Evolutionary conservation across 2,329 filamentous ascomycete genomes (phyloP), one percentile per base, ranked within the genome.

Genomic region (Diplocarpon rosae): DNA sequence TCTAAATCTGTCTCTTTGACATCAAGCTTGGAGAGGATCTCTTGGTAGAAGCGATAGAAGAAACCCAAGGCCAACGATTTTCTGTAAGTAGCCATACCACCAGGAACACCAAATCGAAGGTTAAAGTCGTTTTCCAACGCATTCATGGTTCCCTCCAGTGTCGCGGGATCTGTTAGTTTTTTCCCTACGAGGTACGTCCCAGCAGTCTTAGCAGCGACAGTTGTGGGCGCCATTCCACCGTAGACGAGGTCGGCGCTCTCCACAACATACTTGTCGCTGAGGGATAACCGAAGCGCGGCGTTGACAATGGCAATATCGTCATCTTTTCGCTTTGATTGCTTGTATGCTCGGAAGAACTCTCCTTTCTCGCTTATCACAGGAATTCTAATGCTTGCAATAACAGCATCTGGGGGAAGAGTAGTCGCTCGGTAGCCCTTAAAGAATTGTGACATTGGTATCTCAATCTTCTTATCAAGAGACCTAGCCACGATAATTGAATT

Each of bases 291-390:
- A 46, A 96, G 65, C 1, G 90, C 88, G 24, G 84, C 80, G 39
- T 93, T 96, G 17, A 96, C 92, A 56, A 98, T 96, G 2, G 92
- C 92, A 60, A 98, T 96, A 60, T 98, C 92, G 57, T 98, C 92
- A 57, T 98, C 92, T 61, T 96, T 96, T 53, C 92, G 72, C 69
- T 98, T 98, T 0, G 92, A 80, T 63, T 96, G 90, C 65, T 98
- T 98, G 66, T 95, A 96, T 1, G 90, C 82, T 35, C 84, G 76
- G 62, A 95, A 83, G 60, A 81, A 87, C 61, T 96, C 92, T 3
- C 85, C 82, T 56, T 82, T 83, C 42, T 79, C 73, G 2, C 71
- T 71, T 0, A 85, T 83, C 2, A 85, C 67, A 0, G 92, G 92
- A 36, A 98, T 86, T n/a, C 83, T 78, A 51, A 98, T 81, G 34